A percentile compares a stretch with the other conserved stretches of the same genome.
Evolutionary conservation across 352 stramenopile species (phyloP).

Genomic region (Globisporangium parvum): DNA sequence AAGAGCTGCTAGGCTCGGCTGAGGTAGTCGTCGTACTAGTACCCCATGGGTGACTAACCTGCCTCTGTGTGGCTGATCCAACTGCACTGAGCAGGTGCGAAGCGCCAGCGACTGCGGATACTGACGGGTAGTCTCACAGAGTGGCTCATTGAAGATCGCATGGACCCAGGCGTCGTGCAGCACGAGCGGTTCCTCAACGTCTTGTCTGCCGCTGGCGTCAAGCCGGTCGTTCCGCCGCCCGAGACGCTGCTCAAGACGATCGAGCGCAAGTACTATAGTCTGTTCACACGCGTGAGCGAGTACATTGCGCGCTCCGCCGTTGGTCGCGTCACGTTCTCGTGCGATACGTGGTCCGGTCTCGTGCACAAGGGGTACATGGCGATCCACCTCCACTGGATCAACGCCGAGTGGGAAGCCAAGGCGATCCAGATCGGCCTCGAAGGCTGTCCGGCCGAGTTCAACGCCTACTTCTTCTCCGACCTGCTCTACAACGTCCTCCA

Average conservation of each 20-base stretch:
- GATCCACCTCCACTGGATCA: constrained; percentile 79
- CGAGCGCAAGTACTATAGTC: constrained; percentile 64
- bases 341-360: constrained; percentile 66
- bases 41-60: neutral
- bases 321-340: constrained; percentile 69
- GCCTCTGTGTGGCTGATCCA: neutral
- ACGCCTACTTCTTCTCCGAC: constrained; percentile 73
- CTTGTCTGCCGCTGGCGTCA: constrained; percentile 35
- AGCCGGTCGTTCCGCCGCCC: constrained; percentile 42
- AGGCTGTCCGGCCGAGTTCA: constrained; percentile 60
- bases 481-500: constrained; percentile 77
- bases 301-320: constrained; percentile 70
- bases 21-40: constrained; percentile 2
- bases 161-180: constrained; percentile 53
- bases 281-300: constrained; percentile 66
- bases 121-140: constrained; percentile 56
- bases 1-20: constrained; percentile 23
- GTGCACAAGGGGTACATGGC: constrained; percentile 73
- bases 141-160: constrained; percentile 71
- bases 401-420: constrained; percentile 83
- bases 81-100: constrained; percentile 33
- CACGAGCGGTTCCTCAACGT: constrained; percentile 73
- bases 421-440: constrained; percentile 71
- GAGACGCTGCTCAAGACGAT: constrained; percentile 59
- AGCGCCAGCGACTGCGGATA: constrained; percentile 62